Base-by-base conservation (phyloP, 2,329 filamentous ascomycete species). In the Aureobasidium pullulans region DNA sequence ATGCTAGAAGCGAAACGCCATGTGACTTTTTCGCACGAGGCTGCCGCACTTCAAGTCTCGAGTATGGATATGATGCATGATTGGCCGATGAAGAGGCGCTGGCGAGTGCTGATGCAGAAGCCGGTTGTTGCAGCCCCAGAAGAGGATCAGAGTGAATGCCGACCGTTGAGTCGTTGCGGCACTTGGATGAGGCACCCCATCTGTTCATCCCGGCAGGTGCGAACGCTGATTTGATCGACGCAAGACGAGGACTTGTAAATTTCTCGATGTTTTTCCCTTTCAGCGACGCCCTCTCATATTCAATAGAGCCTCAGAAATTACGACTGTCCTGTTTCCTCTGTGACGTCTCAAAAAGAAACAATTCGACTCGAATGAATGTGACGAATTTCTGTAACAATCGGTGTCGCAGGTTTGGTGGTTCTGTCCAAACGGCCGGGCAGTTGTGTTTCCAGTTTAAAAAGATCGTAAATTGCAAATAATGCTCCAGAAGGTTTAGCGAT, bases 381-480 rank as follows among this genome's bases (percentile, higher is more conserved):
- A 42, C 50, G 50, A 54, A 54, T 43, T 23, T 43, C 50, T 54
- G 50, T 54, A 43, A 54, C 50, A 19, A 43, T 54, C 50, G 50
- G 50, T 43, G 50, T 54, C 50, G 50, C 50, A 54, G 43, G 39
- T 54, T 54, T 43, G 50, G 50, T 34, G 50, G 50, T 15, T 6
- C 23, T 10, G 29, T 29, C 49, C 29, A 42, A 54, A 42, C 50
- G 37, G 50, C 28, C 16, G 39, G 13, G 47, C 39, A 23, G 37
- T 13, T 29, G 29, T 31, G 39, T 54, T 54, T 54, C 39, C 29
- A 54, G 29, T 42, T 36, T 39, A 31, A 31, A 54, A 43, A 32
- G 50, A 34, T 19, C 6, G 29, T 42, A 10, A 34, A 8, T 13
- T 34, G 29, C 19, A 43, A 31, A 43, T 15, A 44, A 9, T 23